phyloP scores from a whole-genome alignment of 805 yeast genomes.

The Torulaspora maleeae region DNA sequence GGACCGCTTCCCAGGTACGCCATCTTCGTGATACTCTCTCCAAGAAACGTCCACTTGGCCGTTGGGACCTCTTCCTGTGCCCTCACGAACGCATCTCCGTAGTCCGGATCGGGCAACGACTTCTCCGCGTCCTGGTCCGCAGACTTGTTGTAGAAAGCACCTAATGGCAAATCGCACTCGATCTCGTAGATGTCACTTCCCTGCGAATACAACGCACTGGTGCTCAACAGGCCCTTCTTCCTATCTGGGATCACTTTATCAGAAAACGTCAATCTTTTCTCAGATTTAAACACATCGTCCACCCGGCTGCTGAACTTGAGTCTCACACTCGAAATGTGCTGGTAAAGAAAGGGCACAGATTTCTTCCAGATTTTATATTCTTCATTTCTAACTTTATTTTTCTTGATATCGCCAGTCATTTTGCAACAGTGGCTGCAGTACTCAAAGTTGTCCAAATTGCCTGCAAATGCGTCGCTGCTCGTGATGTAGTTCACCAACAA shows the following conservation, averaged over 20 bases:
- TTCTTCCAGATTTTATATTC: slow-evolving; percentile 82
- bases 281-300: slow-evolving; percentile 21
- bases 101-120: slow-evolving; percentile 47
- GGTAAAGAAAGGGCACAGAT: slow-evolving; percentile 69
- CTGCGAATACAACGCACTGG: slow-evolving; percentile 30
- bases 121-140: slow-evolving; percentile 20
- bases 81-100: slow-evolving; percentile 67
- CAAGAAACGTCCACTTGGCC: slow-evolving; percentile 31
- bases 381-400: slow-evolving; percentile 57
- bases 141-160: slow-evolving; percentile 17
- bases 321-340: slow-evolving; percentile 36
- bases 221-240: slow-evolving; percentile 26
- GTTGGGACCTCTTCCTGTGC: slow-evolving; percentile 19
- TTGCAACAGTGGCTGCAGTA: neutral
- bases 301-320: slow-evolving; percentile 37
- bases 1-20: slow-evolving; percentile 35
- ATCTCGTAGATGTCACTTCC: slow-evolving; percentile 33
- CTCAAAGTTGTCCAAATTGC: neutral
- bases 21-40: slow-evolving; percentile 31
- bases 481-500: neutral
- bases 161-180: slow-evolving; percentile 29
- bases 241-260: slow-evolving; percentile 31
- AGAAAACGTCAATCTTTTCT: slow-evolving; percentile 29
- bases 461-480: neutral
- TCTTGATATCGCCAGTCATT: slow-evolving; percentile 15